Conservation (phyloP, 768 basidiomycete species). For the Agaricus subrufescens region DNA sequence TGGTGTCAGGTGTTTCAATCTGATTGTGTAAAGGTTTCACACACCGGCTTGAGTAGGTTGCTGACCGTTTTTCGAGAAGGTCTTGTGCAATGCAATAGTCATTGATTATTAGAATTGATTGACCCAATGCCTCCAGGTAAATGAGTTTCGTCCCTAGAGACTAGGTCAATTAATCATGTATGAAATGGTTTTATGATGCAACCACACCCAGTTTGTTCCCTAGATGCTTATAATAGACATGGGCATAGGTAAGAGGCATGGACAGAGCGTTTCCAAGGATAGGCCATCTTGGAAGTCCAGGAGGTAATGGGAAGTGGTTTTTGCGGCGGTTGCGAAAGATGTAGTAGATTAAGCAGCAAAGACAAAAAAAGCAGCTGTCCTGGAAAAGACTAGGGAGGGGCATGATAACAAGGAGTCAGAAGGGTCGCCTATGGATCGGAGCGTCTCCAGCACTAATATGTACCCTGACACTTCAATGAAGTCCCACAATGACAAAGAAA, state of each 20-base stretch:
- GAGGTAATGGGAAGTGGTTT: background rate
- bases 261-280: constrained; percentile 11
- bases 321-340: background rate
- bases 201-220: constrained; percentile 10
- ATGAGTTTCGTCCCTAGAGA: constrained; percentile 5
- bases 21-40: background rate
- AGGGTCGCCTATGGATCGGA: no score
- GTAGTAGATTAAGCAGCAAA: constrained; percentile 32
- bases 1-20: background rate
- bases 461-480: no score
- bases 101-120: constrained; percentile 20
- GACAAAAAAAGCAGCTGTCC: constrained; percentile 36
- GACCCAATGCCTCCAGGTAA: constrained; percentile 17
- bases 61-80: constrained; percentile 21
- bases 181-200: no score
- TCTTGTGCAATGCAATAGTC: constrained; percentile 18
- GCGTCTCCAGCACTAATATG: no score
- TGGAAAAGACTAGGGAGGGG: background rate
- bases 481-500: no score
- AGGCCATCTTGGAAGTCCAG: constrained; percentile 10
- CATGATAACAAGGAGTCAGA: background rate
- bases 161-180: background rate
- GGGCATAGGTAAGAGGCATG: constrained; percentile 3
- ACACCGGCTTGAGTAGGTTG: constrained; percentile 20
- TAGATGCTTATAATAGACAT: constrained; percentile 1